These are phyloP conservation scores for Ascoidea rubescens DNA, from an alignment of 805 yeast species.

Conservation along the genomic window DNA sequence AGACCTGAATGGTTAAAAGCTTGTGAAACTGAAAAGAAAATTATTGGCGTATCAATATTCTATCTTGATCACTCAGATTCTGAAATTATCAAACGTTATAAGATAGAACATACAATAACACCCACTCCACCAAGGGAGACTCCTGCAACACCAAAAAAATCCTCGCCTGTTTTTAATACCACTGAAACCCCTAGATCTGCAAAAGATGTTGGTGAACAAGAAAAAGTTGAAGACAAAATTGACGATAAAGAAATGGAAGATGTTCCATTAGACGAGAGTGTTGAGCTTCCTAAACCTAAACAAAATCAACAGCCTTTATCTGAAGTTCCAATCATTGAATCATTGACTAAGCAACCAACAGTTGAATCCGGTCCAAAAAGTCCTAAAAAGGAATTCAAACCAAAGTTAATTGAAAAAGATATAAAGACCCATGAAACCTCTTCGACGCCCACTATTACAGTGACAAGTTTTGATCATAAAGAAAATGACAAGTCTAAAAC, in stretches of 20 bases:
- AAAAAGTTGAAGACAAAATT: neutral
- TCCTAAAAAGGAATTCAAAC: neutral
- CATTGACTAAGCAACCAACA: neutral
- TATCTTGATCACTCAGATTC: conserved; percentile 21
- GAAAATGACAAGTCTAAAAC: neutral
- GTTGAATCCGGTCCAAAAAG: neutral
- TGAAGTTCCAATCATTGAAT: neutral
- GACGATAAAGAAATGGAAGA: neutral
- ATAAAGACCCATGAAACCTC: neutral
- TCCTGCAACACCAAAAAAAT: neutral
- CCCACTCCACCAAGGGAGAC: neutral
- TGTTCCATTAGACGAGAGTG: neutral
- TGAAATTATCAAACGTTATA: no score
- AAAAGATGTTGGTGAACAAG: neutral
- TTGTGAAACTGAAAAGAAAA: conserved; percentile 75
- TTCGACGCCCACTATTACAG: neutral
- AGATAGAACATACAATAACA: neutral
- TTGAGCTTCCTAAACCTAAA: neutral
- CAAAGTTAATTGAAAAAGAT: no score
- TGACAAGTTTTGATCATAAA: neutral
- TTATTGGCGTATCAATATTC: conserved; percentile 86
- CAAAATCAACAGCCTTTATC: neutral
- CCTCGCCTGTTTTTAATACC: neutral
- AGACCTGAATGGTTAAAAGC: conserved; percentile 95
- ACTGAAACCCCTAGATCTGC: neutral